A percentile compares a stretch with the other conserved stretches of the same genome.
Conservation (phyloP, 2,329 filamentous ascomycete species). For the Neonectria punicea region DNA sequence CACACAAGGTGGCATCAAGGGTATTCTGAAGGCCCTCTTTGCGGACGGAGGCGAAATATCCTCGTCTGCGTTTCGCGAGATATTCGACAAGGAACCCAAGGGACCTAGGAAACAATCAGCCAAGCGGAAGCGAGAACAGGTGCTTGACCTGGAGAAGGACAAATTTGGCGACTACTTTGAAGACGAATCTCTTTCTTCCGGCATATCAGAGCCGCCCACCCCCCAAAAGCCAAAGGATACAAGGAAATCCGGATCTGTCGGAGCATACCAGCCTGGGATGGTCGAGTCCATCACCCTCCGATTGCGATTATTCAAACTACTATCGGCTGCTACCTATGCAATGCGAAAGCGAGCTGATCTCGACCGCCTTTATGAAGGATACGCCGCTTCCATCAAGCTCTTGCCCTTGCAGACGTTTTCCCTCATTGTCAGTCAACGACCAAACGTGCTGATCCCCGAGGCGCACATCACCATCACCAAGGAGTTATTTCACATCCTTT, state of each 20-base stretch:
- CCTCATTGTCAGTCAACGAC: constrained; percentile 57
- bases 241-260: constrained; percentile 35
- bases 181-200: constrained; percentile 62
- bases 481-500: constrained; percentile 57
- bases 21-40: constrained; percentile 74
- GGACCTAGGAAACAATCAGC: constrained; percentile 52
- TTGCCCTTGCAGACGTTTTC: constrained; percentile 68
- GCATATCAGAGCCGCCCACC: constrained; percentile 58
- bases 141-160: constrained; percentile 68
- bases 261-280: constrained; percentile 42
- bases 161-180: constrained; percentile 71
- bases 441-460: constrained; percentile 49
- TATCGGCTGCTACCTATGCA: constrained; percentile 59
- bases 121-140: constrained; percentile 60
- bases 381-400: constrained; percentile 66
- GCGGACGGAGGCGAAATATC: constrained; percentile 69
- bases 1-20: constrained; percentile 58
- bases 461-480: constrained; percentile 58
- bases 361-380: constrained; percentile 67
- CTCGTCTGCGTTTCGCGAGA: constrained; percentile 67
- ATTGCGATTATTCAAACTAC: constrained; percentile 69
- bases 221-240: constrained; percentile 51
- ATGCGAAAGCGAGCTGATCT: constrained; percentile 56
- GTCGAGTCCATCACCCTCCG: constrained; percentile 70
- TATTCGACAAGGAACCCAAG: constrained; percentile 73